These are phyloP conservation scores for Colletotrichum sansevieriae DNA, from an alignment of 2,329 filamentous ascomycete genomes.

Conservation along the genomic window DNA sequence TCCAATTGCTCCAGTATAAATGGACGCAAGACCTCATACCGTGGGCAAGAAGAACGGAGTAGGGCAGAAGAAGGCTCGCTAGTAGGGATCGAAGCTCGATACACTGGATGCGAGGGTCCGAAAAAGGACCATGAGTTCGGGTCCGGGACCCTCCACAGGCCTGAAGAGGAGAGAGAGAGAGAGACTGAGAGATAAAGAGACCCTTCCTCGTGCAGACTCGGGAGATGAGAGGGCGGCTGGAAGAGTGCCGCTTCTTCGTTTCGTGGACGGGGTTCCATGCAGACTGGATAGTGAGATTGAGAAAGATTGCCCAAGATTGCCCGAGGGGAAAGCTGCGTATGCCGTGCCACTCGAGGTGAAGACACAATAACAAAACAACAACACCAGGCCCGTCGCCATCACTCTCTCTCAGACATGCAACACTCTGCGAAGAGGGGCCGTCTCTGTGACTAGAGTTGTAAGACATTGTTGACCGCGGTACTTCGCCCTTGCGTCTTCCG, in stretches of 20 bases:
- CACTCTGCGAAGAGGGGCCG: background rate
- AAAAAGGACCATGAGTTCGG: slow-evolving; percentile 26
- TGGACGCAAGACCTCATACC: slow-evolving; percentile 28
- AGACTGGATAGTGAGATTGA: background rate
- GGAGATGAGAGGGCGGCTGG: slow-evolving; percentile 8
- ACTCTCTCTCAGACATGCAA: slow-evolving; percentile 17
- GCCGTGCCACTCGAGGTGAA: slow-evolving; percentile 25
- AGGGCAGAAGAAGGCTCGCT: slow-evolving; percentile 31
- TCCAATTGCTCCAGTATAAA: slow-evolving; percentile 12
- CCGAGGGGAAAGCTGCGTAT: slow-evolving; percentile 29
- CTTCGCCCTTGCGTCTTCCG: slow-evolving; percentile 34
- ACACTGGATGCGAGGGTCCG: slow-evolving; percentile 15
- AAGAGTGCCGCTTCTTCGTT: background rate
- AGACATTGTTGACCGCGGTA: slow-evolving; percentile 21
- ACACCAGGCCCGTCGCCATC: background rate
- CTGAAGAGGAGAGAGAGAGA: slow-evolving; percentile 1
- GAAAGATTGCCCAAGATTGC: slow-evolving; percentile 25
- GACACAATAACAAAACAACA: slow-evolving; percentile 17
- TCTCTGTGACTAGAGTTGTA: slow-evolving; percentile 7
- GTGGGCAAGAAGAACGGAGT: slow-evolving; percentile 26
- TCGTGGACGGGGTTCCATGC: no score
- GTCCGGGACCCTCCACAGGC: slow-evolving; percentile 6
- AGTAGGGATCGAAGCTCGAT: slow-evolving; percentile 22
- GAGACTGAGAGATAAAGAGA: background rate
- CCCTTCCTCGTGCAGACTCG: slow-evolving; percentile 14